Conservation (phyloP, 257 asterid species). For the Jacaranda copaia region DNA sequence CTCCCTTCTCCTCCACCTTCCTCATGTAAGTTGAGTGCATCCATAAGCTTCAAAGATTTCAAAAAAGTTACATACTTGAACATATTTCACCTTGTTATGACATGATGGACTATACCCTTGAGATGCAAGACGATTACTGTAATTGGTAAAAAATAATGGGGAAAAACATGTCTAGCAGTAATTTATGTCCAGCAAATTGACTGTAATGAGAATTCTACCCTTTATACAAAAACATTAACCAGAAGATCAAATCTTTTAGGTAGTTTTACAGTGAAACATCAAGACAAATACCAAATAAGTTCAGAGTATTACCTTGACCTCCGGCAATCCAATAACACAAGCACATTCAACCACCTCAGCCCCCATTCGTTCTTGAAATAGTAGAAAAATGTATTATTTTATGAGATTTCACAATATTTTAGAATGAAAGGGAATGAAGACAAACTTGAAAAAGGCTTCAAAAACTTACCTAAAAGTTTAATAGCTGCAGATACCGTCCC, state of each 20-base stretch:
- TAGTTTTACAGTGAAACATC: background rate
- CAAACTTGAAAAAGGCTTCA: background rate
- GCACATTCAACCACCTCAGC: slow-evolving; percentile 84
- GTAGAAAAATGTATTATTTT: background rate
- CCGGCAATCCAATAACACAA: slow-evolving; percentile 78
- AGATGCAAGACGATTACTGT: background rate
- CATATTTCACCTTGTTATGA: too few species aligned
- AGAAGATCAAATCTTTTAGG: background rate
- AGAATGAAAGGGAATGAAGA: background rate
- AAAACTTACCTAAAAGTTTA: slow-evolving; percentile 61
- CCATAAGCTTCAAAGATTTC: too few species aligned
- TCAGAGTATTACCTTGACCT: slow-evolving; percentile 59
- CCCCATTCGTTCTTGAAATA: slow-evolving; percentile 62
- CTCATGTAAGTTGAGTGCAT: too few species aligned
- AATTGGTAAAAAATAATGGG: background rate
- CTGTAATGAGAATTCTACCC: background rate
- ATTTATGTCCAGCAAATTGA: too few species aligned
- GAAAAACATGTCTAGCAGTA: background rate
- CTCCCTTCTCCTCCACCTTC: too few species aligned
- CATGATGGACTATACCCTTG: too few species aligned
- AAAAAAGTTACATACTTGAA: too few species aligned
- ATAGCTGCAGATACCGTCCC: slow-evolving; percentile 87
- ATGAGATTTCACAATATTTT: background rate
- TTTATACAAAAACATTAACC: background rate
- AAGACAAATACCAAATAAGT: background rate